Percentiles rank a stretch among this genome's conserved stretches.
These are phyloP conservation scores for Panicum hallii DNA, from an alignment of 202 grass and related monocot species.

Conservation along the genomic window DNA sequence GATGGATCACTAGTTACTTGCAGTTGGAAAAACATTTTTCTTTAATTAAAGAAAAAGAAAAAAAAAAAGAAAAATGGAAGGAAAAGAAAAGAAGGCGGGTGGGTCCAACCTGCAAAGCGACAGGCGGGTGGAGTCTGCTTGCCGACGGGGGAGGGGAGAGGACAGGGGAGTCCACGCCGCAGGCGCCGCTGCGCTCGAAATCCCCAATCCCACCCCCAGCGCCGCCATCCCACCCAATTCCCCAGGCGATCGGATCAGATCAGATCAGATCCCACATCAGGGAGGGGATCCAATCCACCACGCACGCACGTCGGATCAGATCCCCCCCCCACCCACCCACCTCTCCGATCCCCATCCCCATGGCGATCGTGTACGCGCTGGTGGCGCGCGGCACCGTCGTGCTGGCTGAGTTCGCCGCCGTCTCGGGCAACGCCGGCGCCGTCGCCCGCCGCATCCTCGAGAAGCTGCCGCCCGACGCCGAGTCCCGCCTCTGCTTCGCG, in stretches of 20 bases:
- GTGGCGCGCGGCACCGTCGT: constrained; percentile 83
- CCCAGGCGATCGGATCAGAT: neutral
- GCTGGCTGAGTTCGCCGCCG: constrained; percentile 80
- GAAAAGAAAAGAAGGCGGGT: neutral
- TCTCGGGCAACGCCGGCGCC: constrained; percentile 80
- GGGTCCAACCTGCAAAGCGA: neutral
- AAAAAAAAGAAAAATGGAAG: too few species aligned
- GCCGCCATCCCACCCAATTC: neutral
- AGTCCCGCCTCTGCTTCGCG: constrained; percentile 78
- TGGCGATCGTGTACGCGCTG: constrained; percentile 86
- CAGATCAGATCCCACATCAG: constrained; percentile 1
- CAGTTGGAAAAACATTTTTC: too few species aligned
- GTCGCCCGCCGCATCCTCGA: constrained; percentile 87
- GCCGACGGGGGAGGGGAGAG: neutral
- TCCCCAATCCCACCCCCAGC: neutral
- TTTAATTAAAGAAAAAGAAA: neutral
- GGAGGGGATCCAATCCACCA: neutral
- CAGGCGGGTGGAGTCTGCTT: neutral
- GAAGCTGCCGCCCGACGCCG: constrained; percentile 70
- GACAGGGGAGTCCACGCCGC: too few species aligned
- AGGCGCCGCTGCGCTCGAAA: neutral
- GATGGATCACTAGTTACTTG: too few species aligned
- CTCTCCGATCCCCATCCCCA: constrained; percentile 47
- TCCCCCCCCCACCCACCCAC: neutral
- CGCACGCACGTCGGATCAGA: neutral